phyloP scores from a whole-genome alignment of 306 rosid genomes.

The Fragaria nilgerrensis region DNA sequence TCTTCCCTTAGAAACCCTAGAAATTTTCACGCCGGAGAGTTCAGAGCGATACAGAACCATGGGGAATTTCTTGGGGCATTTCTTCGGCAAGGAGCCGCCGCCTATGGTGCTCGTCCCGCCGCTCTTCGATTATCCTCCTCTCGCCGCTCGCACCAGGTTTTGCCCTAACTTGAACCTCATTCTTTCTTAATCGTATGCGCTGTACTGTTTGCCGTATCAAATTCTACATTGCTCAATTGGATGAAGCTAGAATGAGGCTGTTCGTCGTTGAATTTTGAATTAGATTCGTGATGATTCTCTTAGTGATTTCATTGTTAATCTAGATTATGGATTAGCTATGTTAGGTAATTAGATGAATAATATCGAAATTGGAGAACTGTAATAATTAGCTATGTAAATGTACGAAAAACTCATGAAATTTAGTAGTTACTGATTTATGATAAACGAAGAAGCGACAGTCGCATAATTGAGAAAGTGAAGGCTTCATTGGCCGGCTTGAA shows the following conservation, averaged over 20 bases:
- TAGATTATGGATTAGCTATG: not conserved
- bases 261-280: not conserved
- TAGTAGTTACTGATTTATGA: too few species aligned
- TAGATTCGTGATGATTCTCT: not conserved
- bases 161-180: not conserved
- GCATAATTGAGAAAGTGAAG: not conserved
- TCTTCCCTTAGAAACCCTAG: not conserved
- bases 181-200: not conserved
- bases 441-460: too few species aligned
- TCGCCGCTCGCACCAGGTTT: constrained; percentile 85
- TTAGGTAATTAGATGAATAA: not conserved
- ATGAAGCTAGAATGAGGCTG: not conserved
- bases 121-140: constrained; percentile 91
- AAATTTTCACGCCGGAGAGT: not conserved
- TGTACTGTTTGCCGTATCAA: not conserved
- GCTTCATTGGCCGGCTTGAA: not conserved
- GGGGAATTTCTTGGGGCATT: constrained; percentile 64
- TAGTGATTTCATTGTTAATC: not conserved
- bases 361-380: not conserved
- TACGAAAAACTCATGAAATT: too few species aligned
- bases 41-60: constrained; percentile 22
- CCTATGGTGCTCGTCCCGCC: constrained; percentile 93
- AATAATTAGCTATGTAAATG: not conserved
- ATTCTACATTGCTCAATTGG: not conserved
- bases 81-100: constrained; percentile 49